Base-by-base conservation (phyloP, 108 stramenopile genomes). In the Pseudonitzschia multiseries region DNA sequence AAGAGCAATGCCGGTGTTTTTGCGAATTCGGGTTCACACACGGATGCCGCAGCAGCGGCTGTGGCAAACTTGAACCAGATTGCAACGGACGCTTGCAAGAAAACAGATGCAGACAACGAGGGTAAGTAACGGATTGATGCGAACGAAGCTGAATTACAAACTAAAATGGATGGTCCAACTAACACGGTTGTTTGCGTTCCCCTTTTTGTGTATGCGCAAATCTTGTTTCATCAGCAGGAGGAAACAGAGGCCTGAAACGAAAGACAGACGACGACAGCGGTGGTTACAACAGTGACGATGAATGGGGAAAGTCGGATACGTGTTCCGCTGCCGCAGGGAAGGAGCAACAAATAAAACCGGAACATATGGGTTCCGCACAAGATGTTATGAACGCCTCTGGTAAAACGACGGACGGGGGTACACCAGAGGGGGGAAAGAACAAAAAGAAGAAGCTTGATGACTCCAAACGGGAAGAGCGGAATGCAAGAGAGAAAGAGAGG, bases 401-500 rank as follows among this genome's bases (percentile, higher is more conserved):
- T 14, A 2, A 48, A 1, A 48, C 14, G 14, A 20, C 54, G 24
- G 10, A 56, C 12, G 2, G 3, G 24, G n/a, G 8, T 40, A 62
- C 32, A 15, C n/a, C 32, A 62, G 61, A 29, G 31, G 61, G 66
- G 1, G 20, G 13, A 33, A 28, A 9, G 15, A 41, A 21, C 6
- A 67, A 67, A n/a, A 67, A 67, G 44, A 67, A 67, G 46, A 46
- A 67, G 28, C 1, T 67, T 8, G 79, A 81, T 46, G 86, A 86
- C 0, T 29, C 52, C 28, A 94, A 88, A 60, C 79, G 93, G 8
- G 87, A 91, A 67, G 91, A 95, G 82, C 82, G 94, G 8, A 95
- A 95, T 74, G 87, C 87, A 46, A 82, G 94, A 20, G 94, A 95
- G 71, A 95, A 95, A 75, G 92, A 93, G 59, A 80, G 94, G 60